These are phyloP conservation scores for Colletotrichum neosansevieriae DNA, from an alignment of 2,329 filamentous ascomycete species.

Conservation along the genomic window DNA sequence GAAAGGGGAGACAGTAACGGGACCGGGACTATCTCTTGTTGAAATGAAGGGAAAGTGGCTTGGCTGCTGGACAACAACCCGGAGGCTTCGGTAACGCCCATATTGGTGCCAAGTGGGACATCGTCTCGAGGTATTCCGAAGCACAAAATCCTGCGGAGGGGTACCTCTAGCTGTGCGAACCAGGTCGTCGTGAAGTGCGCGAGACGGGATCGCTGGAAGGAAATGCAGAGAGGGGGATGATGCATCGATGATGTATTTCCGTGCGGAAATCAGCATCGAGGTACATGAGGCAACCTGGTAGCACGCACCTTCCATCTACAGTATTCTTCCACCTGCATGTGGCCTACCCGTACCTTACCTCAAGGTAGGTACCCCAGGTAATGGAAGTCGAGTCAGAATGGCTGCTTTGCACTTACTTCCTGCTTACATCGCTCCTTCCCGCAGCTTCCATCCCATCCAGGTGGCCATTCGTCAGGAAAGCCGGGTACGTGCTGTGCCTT, in stretches of 20 bases:
- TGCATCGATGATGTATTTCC: conserved; percentile 2
- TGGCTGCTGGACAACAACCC: conserved; percentile 10
- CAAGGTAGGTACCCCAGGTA: no score
- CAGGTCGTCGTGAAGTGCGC: conserved; percentile 6
- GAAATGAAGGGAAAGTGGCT: conserved; percentile 13
- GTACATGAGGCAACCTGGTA: not conserved
- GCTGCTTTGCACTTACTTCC: not conserved
- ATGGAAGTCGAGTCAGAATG: no score
- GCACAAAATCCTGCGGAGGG: not conserved
- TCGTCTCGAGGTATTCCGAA: not conserved
- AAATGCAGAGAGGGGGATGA: not conserved
- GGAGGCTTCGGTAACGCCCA: conserved; percentile 38
- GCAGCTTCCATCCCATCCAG: conserved; percentile 11
- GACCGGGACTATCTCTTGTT: not conserved
- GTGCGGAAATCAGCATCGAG: not conserved
- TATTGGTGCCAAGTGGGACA: conserved; percentile 13
- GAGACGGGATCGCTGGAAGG: conserved; percentile 1
- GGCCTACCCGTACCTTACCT: no score
- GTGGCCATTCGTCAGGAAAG: not conserved
- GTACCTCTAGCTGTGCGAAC: not conserved
- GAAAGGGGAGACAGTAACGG: conserved; percentile 26
- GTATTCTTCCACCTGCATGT: no score
- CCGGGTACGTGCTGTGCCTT: conserved; percentile 18
- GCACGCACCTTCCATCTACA: not conserved
- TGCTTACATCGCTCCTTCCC: not conserved